Evolutionary conservation across 306 rosid species (phyloP).

Genomic region (Fragaria ananassa): DNA sequence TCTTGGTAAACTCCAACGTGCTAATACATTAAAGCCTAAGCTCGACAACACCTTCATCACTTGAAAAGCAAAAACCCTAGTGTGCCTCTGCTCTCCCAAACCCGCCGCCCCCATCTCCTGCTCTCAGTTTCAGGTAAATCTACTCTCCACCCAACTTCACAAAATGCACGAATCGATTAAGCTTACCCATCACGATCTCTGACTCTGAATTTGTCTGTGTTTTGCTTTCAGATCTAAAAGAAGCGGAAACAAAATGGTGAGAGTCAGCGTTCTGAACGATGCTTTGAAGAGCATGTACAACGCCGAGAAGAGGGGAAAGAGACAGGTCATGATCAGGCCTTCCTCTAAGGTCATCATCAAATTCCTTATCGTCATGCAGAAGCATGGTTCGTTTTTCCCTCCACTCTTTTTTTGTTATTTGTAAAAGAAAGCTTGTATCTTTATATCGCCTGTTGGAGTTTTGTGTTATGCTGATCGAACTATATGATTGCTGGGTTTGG

Average conservation of each 20-base stretch:
- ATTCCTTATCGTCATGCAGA: constrained; percentile 42
- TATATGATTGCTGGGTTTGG: background rate
- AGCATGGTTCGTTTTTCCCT: constrained; percentile 20
- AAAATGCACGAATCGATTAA: background rate
- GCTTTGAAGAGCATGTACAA: constrained; percentile 49
- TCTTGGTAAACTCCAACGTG: background rate
- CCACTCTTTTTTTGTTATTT: background rate
- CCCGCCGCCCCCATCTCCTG: background rate
- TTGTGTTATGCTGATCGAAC: background rate
- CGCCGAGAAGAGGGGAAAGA: constrained; percentile 45
- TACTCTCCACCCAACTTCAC: background rate
- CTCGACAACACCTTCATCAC: background rate
- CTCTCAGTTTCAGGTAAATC: constrained; percentile 15
- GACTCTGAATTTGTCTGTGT: background rate
- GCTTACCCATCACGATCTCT: background rate
- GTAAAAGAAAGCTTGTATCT: background rate
- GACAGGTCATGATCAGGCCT: constrained; percentile 45
- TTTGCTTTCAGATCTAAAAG: constrained; percentile 10
- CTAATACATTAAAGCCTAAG: background rate
- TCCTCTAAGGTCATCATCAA: constrained; percentile 47
- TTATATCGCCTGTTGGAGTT: background rate
- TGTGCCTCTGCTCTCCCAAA: background rate
- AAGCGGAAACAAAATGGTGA: constrained; percentile 27
- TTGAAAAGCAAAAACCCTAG: background rate
- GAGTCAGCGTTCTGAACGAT: constrained; percentile 41